Evolutionary conservation across 2,329 filamentous ascomycete genomes (phyloP).

Genomic region (Sordariomycetes sp.): DNA sequence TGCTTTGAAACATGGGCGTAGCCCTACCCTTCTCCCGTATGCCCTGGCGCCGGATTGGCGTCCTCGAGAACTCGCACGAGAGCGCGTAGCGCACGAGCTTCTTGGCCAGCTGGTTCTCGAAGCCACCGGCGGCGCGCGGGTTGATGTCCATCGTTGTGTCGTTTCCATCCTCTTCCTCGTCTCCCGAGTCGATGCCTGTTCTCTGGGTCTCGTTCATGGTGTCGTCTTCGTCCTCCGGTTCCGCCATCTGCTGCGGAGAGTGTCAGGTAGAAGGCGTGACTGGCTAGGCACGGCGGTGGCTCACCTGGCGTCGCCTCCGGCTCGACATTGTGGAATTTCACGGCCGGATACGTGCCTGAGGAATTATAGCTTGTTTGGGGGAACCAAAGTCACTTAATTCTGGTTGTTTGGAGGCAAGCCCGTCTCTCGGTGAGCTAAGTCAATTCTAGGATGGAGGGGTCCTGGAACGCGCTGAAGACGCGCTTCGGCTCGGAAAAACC

Average conservation of each 20-base stretch:
- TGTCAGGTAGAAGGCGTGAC: background rate
- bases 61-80: slow-evolving; percentile 53
- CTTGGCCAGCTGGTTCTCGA: slow-evolving; percentile 45
- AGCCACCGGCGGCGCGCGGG: slow-evolving; percentile 19
- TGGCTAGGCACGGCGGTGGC: background rate
- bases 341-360: background rate
- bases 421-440: background rate
- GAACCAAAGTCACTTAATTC: background rate
- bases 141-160: slow-evolving; percentile 22
- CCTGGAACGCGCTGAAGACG: background rate
- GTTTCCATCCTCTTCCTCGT: slow-evolving; percentile 23
- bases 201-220: background rate
- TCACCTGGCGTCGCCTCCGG: background rate
- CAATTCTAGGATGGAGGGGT: background rate
- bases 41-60: slow-evolving; percentile 48
- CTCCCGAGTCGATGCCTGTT: slow-evolving; percentile 4
- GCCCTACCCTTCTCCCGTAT: slow-evolving; percentile 52
- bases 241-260: background rate
- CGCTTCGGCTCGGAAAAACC: slow-evolving; percentile 2
- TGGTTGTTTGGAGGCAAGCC: background rate
- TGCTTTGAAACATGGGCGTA: background rate
- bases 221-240: background rate
- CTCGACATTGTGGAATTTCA: background rate
- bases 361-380: background rate
- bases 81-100: slow-evolving; percentile 60